These are phyloP conservation scores for Yamadazyma mexicana DNA, from an alignment of 1,139 yeast genomes.

Conservation along the genomic window DNA sequence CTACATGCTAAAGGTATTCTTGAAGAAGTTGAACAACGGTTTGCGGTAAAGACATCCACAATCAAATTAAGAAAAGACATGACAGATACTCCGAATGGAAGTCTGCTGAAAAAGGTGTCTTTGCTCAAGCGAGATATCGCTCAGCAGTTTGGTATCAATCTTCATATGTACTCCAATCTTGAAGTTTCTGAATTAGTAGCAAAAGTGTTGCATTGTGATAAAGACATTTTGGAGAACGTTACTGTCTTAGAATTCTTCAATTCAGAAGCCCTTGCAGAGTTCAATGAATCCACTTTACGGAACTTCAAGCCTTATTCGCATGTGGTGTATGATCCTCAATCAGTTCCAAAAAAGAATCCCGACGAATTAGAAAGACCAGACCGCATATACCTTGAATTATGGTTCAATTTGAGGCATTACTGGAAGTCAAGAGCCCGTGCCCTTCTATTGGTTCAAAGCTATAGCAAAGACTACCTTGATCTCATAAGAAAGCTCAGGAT, in stretches of 20 bases:
- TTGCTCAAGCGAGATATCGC: slow-evolving; percentile 80
- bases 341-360: slow-evolving; percentile 57
- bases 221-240: slow-evolving; percentile 62
- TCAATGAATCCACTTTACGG: slow-evolving; percentile 65
- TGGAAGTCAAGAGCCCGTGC: slow-evolving; percentile 90
- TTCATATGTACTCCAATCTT: slow-evolving; percentile 72
- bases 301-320: slow-evolving; percentile 72
- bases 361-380: slow-evolving; percentile 76
- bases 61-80: slow-evolving; percentile 39
- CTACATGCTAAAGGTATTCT: slow-evolving; percentile 72
- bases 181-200: slow-evolving; percentile 62
- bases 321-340: slow-evolving; percentile 40
- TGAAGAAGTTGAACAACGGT: slow-evolving; percentile 74
- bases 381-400: slow-evolving; percentile 71
- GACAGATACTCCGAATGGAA: slow-evolving; percentile 11
- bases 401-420: slow-evolving; percentile 74
- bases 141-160: slow-evolving; percentile 84
- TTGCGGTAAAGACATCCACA: slow-evolving; percentile 60
- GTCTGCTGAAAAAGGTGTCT: slow-evolving; percentile 41
- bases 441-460: slow-evolving; percentile 63
- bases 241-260: slow-evolving; percentile 83
- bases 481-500: slow-evolving; percentile 60
- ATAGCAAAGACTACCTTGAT: slow-evolving; percentile 73
- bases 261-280: slow-evolving; percentile 68
- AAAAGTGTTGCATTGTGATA: slow-evolving; percentile 71